Percentiles rank a stretch among this genome's conserved stretches.
These are phyloP conservation scores for Trichosporon sp. DNA, from an alignment of 1,284 basidiomycete species.

Conservation along the genomic window DNA sequence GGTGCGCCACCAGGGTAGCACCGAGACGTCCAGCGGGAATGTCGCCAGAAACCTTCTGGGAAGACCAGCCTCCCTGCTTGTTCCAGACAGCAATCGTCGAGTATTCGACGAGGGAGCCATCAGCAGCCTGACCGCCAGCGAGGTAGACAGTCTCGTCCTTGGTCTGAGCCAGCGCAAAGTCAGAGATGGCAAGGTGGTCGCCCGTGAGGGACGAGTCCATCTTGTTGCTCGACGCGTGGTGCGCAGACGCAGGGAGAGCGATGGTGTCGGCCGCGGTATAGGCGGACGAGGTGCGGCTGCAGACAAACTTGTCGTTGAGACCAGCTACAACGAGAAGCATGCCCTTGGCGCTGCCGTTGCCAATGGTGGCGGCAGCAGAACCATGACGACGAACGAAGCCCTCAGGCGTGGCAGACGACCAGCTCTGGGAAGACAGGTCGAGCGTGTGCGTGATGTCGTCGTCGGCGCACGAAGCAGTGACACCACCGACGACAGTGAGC, in stretches of 20 bases:
- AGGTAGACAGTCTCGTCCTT: slow-evolving; percentile 46
- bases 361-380: slow-evolving; percentile 41
- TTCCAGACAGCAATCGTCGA: slow-evolving; percentile 49
- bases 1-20: slow-evolving; percentile 54
- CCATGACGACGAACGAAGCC: slow-evolving; percentile 46
- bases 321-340: slow-evolving; percentile 52
- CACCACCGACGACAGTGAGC: slow-evolving; percentile 50
- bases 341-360: slow-evolving; percentile 37
- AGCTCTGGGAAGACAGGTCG: slow-evolving; percentile 35
- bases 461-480: slow-evolving; percentile 49
- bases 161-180: slow-evolving; percentile 49
- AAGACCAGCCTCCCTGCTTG: slow-evolving; percentile 43
- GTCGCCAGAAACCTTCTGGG: slow-evolving; percentile 46
- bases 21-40: slow-evolving; percentile 51
- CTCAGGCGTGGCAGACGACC: slow-evolving; percentile 42
- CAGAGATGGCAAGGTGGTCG: slow-evolving; percentile 47
- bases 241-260: slow-evolving; percentile 37
- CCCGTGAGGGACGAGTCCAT: slow-evolving; percentile 46
- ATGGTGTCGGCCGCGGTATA: slow-evolving; percentile 50
- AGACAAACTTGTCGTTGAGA: slow-evolving; percentile 50
- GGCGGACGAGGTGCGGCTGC: slow-evolving; percentile 41
- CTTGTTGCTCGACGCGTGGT: slow-evolving; percentile 34
- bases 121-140: slow-evolving; percentile 48
- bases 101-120: slow-evolving; percentile 45
- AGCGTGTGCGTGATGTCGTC: slow-evolving; percentile 51